Evolutionary conservation across 2,329 filamentous ascomycete species (phyloP), one percentile per base, ranked within the genome.

Genomic region (Chaetomiaceae sp.): DNA sequence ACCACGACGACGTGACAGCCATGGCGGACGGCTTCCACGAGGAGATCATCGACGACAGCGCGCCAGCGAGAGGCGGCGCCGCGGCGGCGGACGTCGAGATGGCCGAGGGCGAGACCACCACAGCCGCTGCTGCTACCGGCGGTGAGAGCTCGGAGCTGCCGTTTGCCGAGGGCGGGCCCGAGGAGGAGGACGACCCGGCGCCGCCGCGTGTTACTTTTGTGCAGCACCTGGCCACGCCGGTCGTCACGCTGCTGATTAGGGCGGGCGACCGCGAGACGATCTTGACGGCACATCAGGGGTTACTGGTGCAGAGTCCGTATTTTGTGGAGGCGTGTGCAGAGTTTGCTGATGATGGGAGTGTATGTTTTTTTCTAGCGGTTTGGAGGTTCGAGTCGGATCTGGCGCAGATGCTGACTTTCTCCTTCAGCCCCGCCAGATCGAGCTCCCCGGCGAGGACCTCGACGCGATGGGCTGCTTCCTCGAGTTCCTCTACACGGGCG

Each of bases 401-500:
- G 27, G 22, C 24, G 22, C 22, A 17, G 19, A 14, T 24, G 14
- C 24, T 39, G 15, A 43, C 18, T 20, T 7, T 4, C 3, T 22
- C 3, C n/a, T 5, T 49, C 52, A 76, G 76, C 77, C 77, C 55
- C 84, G 83, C 46, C 75, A 79, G 48, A 82, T 95, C 50, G 70
- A 83, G 48, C 81, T 95, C 19, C 61, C 73, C 2, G 68, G 75
- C 53, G 84, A 88, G 56, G 76, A 88, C 57, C 66, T 86, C 37
- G 83, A 88, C 54, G 83, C 86, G 18, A 81, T 88, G 45, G 83
- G 84, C 50, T 88, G 82, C 63, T 87, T 90, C 57, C 76, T 93
- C 57, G 85, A 93, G 64, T 94, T 80, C 64, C 79, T 91, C 42
- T 94, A 94, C 68, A 90, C 86, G 1, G 78, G 78, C 62, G 86